Base-by-base conservation (phyloP, 2,329 filamentous ascomycete species). In the Talaromyces sp. region DNA sequence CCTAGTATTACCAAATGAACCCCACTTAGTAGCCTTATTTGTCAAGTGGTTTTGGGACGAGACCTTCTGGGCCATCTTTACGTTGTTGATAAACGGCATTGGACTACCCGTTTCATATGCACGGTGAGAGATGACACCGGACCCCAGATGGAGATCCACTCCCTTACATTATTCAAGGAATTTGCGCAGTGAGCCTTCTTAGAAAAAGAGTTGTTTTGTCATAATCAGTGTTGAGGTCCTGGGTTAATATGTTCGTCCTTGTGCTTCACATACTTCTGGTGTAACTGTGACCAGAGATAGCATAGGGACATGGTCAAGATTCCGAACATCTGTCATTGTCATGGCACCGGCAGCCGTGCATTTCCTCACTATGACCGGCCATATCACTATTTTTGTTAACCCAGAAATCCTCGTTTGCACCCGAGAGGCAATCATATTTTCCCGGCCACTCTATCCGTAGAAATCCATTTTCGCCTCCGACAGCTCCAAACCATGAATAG, bases 121-220 rank as follows among this genome's bases (percentile, higher is more conserved):
- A 49, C 56, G 60, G 35, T 59, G 61, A 27, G 59, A 57, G 17
- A 63, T 61, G 7, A 61, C 61, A 17, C 35, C 63, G n/a, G 59
- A 11, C 43, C 63, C 63, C 4, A 64, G 56, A 46, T 64, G 35
- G 14, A 57, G 55, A 31, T 58, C 56, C 3, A 64, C 63, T 38
- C 59, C 53, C 56, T 35, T 54, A n/a, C 27, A 31, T 54, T 54
- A 27, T 54, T 54, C 51, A 31, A 54, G 51, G 27, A 54, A 54
- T 26, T 27, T 54, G 27, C 51, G 51, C 51, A 54, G 51, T 35
- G 29, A 35, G 51, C 1, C 32, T 54, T 54, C 27, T 29, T 21
- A n/a, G 35, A 27, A 54, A 54, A 29, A 32, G n/a, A 35, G 21
- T 49, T 49, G 14, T 35, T 54, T 29, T n/a, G 2, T 54, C 51